Evolutionary conservation across 495 filamentous ascomycete species (phyloP), one percentile per base, ranked within the genome.

Genomic region (Aspergillus sclerotioniger): DNA sequence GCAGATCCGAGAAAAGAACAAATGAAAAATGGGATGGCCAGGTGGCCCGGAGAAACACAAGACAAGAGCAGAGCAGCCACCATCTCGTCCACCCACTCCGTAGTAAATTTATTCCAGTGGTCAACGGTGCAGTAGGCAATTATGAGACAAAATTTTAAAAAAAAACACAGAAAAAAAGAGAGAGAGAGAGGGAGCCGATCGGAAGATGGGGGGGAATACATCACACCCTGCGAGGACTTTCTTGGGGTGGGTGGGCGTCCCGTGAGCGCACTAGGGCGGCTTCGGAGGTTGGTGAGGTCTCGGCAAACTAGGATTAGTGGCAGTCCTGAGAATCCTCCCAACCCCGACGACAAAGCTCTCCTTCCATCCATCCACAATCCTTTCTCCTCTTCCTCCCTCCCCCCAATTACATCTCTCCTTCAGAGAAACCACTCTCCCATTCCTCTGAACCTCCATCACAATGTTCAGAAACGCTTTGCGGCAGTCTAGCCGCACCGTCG

Each of bases 401-500:
- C 69, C 70, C 74, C 73, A 77, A 77, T 76, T 76, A 73, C 70
- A 71, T 76, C 71, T 76, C 71, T 78, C 67, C 64, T 76, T 74
- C 76, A 76, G 73, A 76, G 74, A 73, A 77, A 73, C 67, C 65
- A 68, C 67, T 68, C 74, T 73, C 71, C 65, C 63, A 70, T 64
- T 68, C 71, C 72, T 82, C 77, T 78, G 80, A 79, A 81, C 75
- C 74, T 68, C 68, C 65, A 67, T 74, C 77, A 85, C 66, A 76
- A 97, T 98, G 94, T 93, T 98, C 85, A 91, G 92, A 78, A 96
- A 90, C 88, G 92, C 92, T 84, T 83, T 97, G 80, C 85, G 92
- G 79, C 92, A 94, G 83, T 92, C 90, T 74, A 88, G 87, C 82
- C 91, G 92, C 82, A 87, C 88, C 79, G 88, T 94, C 78, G 90